phyloP scores from a whole-genome alignment of 2,329 filamentous ascomycete genomes.

The Thielaviopsis populi region DNA sequence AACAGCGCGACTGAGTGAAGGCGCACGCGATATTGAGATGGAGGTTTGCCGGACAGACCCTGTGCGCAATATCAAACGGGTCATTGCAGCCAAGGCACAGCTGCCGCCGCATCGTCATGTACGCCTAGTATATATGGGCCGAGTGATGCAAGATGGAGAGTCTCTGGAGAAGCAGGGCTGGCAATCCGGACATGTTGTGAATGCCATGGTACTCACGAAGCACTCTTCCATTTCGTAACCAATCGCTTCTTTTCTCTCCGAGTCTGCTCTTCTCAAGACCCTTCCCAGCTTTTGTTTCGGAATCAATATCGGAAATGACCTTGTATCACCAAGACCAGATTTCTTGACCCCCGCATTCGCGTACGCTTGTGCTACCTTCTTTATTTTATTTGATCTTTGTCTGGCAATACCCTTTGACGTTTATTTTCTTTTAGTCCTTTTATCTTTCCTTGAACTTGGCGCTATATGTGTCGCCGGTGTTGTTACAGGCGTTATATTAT shows the following conservation, averaged over 20 bases:
- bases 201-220: conserved; percentile 50
- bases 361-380: not conserved
- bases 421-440: not conserved
- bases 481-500: not conserved
- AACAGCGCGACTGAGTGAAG: conserved; percentile 50
- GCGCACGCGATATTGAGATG: conserved; percentile 47
- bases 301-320: too few relatives aligned
- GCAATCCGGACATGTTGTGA: conserved; percentile 59
- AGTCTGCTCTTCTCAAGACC: not conserved
- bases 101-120: conserved; percentile 44
- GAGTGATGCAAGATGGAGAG: conserved; percentile 54
- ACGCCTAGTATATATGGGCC: conserved; percentile 66
- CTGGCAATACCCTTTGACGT: not conserved
- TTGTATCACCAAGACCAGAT: too few relatives aligned
- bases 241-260: not conserved
- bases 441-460: not conserved
- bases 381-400: not conserved
- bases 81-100: conserved; percentile 48
- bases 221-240: not conserved
- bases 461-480: not conserved
- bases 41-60: conserved; percentile 43
- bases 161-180: conserved; percentile 57
- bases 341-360: not conserved
- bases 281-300: not conserved
- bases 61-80: conserved; percentile 47